Base-by-base conservation (phyloP, 2,329 filamentous ascomycete species). In the Penicillium rolfsii region DNA sequence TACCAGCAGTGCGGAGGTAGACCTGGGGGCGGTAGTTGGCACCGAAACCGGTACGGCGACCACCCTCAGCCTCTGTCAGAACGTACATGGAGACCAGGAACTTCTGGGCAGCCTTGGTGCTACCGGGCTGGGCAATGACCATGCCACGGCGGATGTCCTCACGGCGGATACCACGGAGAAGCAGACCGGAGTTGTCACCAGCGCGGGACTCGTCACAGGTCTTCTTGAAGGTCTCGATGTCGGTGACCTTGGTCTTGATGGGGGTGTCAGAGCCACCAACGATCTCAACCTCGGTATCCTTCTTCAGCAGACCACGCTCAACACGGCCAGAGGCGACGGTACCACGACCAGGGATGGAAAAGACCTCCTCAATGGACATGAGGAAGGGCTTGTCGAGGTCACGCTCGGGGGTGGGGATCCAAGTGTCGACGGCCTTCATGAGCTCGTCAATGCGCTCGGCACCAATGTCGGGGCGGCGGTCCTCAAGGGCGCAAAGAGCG, bases 181-280 rank as follows among this genome's bases (percentile, higher is more conserved):
- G 87, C 40, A 99, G 90, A 76, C 95, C 95, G 28, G 95, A 97
- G 88, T 98, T 99, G 82, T 99, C 95, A 79, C 95, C 95, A 64
- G 95, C 95, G 73, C 91, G 88, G 61, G 94, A 96, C 82, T 97
- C 92, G 61, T 97, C 93, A 81, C 95, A 98, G 53, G 93, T 96
- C 87, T 99, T 99, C 87, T 98, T 97, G 87, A 99, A 99, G 68
- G 94, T 99, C 85, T 99, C 95, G 71, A 99, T 98, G 76, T 99
- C 96, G 74, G 95, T 99, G 68, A 99, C 94, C 86, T 97, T 98
- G 80, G 95, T 98, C 88, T 96, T 97, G 85, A 98, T 91, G 69
- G 91, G 82, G 49, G 88, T 85, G 59, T 82, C 80, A 70, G 89
- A 88, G 84, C 95, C 96, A 77, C 95, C 95, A 64, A 99, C 86